Base-by-base conservation (phyloP, 1,284 basidiomycete genomes). In the Naganishia albida region DNA sequence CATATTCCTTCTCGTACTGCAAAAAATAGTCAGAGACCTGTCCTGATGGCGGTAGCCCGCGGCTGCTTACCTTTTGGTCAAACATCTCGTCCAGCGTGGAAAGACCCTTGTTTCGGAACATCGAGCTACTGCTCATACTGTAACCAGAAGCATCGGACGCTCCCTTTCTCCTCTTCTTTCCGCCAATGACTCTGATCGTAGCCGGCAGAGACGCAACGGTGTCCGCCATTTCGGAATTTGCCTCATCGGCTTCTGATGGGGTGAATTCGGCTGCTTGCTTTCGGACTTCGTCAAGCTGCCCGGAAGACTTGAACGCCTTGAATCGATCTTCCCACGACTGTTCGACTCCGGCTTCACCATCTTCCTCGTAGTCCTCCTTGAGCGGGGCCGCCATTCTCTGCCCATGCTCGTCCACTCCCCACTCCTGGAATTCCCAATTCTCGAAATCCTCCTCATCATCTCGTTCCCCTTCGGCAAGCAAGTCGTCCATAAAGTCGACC, bases 51-150 rank as follows among this genome's bases (percentile, higher is more conserved):
- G 43, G 8, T 38, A 34, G 56, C 50, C 44, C 23, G 28, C n/a
- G 50, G 12, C 40, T 49, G 73, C 84, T 70, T 70, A 92, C 93
- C 83, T 91, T 86, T 23, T 39, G 57, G 72, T 98, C 93, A 73
- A 99, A 99, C 13, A 87, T 86, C 71, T 96, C 92, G 74, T 99
- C 96, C 30, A 99, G 83, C 6, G 87, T 88, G 51, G 89, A 86
- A 40, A 99, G 80, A 0, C 91, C 88, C 71, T 93, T 87, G 72
- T 93, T 99, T 46, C 96, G 85, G 80, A 87, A 91, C 90, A 99
- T 93, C 26, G 92, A 92, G 2, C 92, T 94, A 72, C 91, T 93
- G 74, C 89, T 95, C 95, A 99, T 98, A 75, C 89, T 91, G 82
- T 93, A 94, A 13, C 91, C 91, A 23, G 91, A 91, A 2, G 90